Evolutionary conservation across 2,329 filamentous ascomycete genomes (phyloP).

Genomic region (Elsinoe batatas): DNA sequence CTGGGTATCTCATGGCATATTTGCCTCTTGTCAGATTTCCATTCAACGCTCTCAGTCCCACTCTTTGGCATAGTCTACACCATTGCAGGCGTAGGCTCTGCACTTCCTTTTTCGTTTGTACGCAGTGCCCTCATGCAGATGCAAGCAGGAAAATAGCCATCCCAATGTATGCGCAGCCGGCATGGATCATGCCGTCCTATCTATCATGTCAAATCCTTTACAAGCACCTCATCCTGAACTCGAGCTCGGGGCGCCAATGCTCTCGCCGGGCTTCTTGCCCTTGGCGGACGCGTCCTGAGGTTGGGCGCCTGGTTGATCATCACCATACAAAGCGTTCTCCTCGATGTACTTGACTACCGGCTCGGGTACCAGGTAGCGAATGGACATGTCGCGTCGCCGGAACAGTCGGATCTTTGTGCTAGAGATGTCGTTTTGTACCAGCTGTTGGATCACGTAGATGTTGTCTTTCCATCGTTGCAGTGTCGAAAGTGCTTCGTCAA

Average conservation of each 20-base stretch:
- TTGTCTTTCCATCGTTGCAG: slow-evolving; percentile 77
- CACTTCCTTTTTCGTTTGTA: background rate
- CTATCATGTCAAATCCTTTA: background rate
- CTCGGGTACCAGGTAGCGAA: slow-evolving; percentile 65
- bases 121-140: background rate
- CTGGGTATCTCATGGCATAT: slow-evolving; percentile 1
- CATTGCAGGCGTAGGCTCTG: slow-evolving; percentile 4
- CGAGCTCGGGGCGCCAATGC: slow-evolving; percentile 18
- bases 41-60: background rate
- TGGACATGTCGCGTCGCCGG: slow-evolving; percentile 68
- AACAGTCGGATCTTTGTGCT: slow-evolving; percentile 76
- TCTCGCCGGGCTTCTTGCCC: slow-evolving; percentile 26
- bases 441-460: slow-evolving; percentile 77
- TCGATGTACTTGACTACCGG: slow-evolving; percentile 53
- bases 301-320: slow-evolving; percentile 25
- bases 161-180: background rate
- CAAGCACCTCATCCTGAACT: background rate
- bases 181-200: background rate
- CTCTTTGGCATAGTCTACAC: background rate
- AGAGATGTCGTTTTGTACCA: slow-evolving; percentile 78
- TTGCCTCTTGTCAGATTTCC: background rate
- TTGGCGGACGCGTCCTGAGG: slow-evolving; percentile 19
- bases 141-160: background rate
- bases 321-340: slow-evolving; percentile 28
- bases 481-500: slow-evolving; percentile 75